Evolutionary conservation across 1,284 basidiomycete species (phyloP), one percentile per base, ranked within the genome.

Genomic region (Ustilago tritici): DNA sequence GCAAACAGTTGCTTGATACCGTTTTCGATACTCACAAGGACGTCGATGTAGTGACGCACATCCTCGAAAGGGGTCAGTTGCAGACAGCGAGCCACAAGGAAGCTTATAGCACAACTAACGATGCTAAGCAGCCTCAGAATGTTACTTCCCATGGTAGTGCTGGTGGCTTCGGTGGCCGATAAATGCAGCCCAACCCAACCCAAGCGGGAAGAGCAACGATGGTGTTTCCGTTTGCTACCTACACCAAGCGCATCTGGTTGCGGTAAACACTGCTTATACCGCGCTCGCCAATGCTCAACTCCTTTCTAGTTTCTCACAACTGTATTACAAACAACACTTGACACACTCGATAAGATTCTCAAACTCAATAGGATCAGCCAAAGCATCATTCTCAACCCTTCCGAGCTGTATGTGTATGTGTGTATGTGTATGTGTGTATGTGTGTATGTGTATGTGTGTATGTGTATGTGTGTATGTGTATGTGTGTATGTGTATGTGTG

Each of bases 1-100:
- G 79, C 28, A 87, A 87, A 76, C 87, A 87, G 70, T 76, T 84
- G 50, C 81, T 87, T 57, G 84, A 87, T 49, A 78, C 76, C 31
- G 76, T 85, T n/a, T 87, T 87, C 58, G 81, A 74, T 11, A 78
- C 82, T 5, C 57, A 63, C 64, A 87, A 87, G 59, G 78, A 84
- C 53, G 77, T 79, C 46, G 87, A 84, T 19, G 84, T 86, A 12
- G 82, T 87, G 31, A 66, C 78, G 23, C 71, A 60, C 38, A 71
- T 87, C 43, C 80, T 87, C 56, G 74, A 84, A 56, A 74, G 84
- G 43, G 87, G 86, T 32, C 70, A 81, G 36, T 73, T 87, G 28
- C 82, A 83, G 56, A 46, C 67, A 28, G 79, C 70, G 28, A 53
- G 67, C 46, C 62, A 68, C 31, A 82, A 79, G 72, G 81, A 81